Evolutionary conservation across 2,329 filamentous ascomycete genomes (phyloP).

Genomic region (Colletotrichum sp.): DNA sequence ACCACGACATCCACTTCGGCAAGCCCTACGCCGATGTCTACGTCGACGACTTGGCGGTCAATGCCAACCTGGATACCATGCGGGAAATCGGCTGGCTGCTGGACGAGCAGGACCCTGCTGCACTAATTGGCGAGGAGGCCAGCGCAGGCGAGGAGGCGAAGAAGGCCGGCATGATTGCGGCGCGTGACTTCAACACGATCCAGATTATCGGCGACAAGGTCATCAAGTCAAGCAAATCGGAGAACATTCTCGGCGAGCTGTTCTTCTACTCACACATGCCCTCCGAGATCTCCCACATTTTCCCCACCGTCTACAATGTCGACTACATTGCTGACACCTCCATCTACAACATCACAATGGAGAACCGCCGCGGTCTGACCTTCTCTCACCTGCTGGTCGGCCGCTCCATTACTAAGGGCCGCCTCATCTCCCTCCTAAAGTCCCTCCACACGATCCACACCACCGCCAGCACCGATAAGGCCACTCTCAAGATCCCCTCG

Average conservation of each 20-base stretch:
- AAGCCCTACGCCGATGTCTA: constrained; percentile 35
- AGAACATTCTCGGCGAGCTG: constrained; percentile 34
- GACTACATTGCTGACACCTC: constrained; percentile 29
- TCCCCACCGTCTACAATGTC: constrained; percentile 28
- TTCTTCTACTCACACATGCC: constrained; percentile 36
- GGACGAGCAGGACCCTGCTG: constrained; percentile 24
- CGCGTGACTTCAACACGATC: constrained; percentile 34
- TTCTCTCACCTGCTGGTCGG: constrained; percentile 33
- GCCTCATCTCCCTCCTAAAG: constrained; percentile 27
- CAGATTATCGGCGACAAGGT: constrained; percentile 33
- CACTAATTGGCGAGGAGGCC: constrained; percentile 18
- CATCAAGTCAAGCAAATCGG: constrained; percentile 33
- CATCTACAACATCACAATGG: constrained; percentile 32
- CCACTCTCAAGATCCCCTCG: constrained; percentile 24
- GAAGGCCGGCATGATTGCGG: constrained; percentile 31
- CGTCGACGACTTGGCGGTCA: constrained; percentile 30
- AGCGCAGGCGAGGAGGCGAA: constrained; percentile 20
- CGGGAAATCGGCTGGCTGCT: constrained; percentile 33
- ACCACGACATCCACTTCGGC: constrained; percentile 33
- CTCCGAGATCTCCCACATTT: constrained; percentile 21
- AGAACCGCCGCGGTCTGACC: constrained; percentile 30
- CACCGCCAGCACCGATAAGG: constrained; percentile 19
- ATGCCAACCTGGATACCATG: constrained; percentile 32
- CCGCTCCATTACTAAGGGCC: constrained; percentile 32
- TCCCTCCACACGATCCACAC: constrained; percentile 29